Conservation (phyloP, 306 rosid genomes). For the Sesbania bispinosa region DNA sequence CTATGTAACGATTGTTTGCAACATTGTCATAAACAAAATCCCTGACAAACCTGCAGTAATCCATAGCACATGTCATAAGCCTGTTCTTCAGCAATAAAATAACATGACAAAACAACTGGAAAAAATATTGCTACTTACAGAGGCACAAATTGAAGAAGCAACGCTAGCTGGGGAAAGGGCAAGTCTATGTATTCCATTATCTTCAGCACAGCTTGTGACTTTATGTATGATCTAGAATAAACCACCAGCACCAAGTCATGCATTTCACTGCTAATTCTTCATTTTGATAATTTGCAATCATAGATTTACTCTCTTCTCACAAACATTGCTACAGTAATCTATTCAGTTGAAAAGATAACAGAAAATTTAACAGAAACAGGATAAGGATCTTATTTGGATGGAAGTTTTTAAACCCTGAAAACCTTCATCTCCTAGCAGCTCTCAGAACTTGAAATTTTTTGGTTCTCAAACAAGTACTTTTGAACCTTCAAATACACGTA, state of each 20-base stretch:
- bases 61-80: constrained; percentile 4
- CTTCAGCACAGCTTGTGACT: constrained; percentile 89
- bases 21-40: constrained; percentile 81
- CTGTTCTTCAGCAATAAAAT: constrained; percentile 1
- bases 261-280: constrained; percentile 11
- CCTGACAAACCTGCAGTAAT: constrained; percentile 62
- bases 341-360: background rate
- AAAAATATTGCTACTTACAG: constrained; percentile 51
- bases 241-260: constrained; percentile 24
- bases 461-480: background rate
- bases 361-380: constrained; percentile 10
- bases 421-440: background rate
- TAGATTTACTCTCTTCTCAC: background rate
- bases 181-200: constrained; percentile 85
- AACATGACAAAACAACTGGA: background rate
- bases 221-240: constrained; percentile 69
- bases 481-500: background rate
- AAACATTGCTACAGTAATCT: background rate
- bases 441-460: background rate
- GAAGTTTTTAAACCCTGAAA: background rate
- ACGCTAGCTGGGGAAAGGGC: constrained; percentile 85
- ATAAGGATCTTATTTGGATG: background rate
- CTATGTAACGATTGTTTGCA: constrained; percentile 80
- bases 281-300: background rate
- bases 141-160: constrained; percentile 65